phyloP scores from a whole-genome alignment of 768 basidiomycete genomes.

The Hysterangium stoloniferum region DNA sequence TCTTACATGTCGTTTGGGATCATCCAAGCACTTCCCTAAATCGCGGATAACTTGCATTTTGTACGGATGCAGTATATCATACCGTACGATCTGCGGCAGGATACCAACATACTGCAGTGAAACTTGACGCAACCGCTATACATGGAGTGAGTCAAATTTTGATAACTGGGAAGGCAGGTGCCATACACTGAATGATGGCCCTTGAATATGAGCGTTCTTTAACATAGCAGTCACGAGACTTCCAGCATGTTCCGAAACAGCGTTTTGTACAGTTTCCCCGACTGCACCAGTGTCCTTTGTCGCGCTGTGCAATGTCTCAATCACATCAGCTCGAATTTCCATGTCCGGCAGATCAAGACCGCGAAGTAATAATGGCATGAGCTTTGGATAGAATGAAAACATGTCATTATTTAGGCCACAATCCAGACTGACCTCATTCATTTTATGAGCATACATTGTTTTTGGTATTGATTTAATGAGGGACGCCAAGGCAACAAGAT shows the following conservation, averaged over 20 bases:
- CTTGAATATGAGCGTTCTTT: slow-evolving; percentile 44
- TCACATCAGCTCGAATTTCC: slow-evolving; percentile 68
- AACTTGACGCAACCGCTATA: slow-evolving; percentile 57
- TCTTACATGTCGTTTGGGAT: slow-evolving; percentile 78
- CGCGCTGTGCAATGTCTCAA: slow-evolving; percentile 68
- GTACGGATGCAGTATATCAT: slow-evolving; percentile 74
- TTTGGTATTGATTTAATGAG: slow-evolving; percentile 77
- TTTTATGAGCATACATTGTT: slow-evolving; percentile 58
- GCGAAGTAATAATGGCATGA: slow-evolving; percentile 82
- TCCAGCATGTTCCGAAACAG: slow-evolving; percentile 60
- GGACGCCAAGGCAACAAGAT: slow-evolving; percentile 77
- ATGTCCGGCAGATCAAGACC: slow-evolving; percentile 73
- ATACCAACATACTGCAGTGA: slow-evolving; percentile 69
- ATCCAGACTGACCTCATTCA: slow-evolving; percentile 35
- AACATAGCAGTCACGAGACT: slow-evolving; percentile 68
- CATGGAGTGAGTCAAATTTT: background rate
- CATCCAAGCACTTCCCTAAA: slow-evolving; percentile 73
- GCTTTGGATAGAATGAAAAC: slow-evolving; percentile 34
- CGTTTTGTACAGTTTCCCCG: slow-evolving; percentile 18
- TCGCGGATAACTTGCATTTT: slow-evolving; percentile 68
- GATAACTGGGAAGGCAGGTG: background rate
- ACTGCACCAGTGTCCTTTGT: slow-evolving; percentile 42
- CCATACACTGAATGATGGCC: slow-evolving; percentile 51
- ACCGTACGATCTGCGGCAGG: slow-evolving; percentile 71
- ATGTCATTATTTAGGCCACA: background rate